These are phyloP conservation scores for Peltaster fructicola DNA, from an alignment of 2,329 filamentous ascomycete genomes.

Conservation along the genomic window DNA sequence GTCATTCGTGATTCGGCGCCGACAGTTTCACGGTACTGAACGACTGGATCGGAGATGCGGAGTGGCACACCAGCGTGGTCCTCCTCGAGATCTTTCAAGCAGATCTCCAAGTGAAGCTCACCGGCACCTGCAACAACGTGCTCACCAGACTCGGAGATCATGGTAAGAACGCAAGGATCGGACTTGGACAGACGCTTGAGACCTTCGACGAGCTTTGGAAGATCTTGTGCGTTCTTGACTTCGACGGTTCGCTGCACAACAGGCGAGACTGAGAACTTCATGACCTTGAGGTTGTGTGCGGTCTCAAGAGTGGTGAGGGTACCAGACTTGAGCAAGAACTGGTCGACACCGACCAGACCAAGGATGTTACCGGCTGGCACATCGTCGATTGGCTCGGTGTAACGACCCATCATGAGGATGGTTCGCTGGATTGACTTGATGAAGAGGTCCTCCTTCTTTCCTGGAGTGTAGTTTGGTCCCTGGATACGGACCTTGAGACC, in stretches of 20 bases:
- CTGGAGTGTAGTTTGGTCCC: slow-evolving; percentile 94
- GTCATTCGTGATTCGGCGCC: slow-evolving; percentile 71
- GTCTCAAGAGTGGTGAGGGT: slow-evolving; percentile 94
- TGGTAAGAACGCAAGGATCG: slow-evolving; percentile 90
- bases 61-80: slow-evolving; percentile 98
- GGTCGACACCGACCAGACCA: slow-evolving; percentile 96
- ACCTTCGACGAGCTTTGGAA: slow-evolving; percentile 99
- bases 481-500: slow-evolving; percentile 99
- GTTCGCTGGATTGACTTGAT: slow-evolving; percentile 99
- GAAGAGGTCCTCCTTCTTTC: slow-evolving; percentile 98
- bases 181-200: slow-evolving; percentile 99
- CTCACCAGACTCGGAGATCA: slow-evolving; percentile 83
- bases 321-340: slow-evolving; percentile 99
- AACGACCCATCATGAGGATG: slow-evolving; percentile 99
- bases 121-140: slow-evolving; percentile 97
- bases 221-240: slow-evolving; percentile 99
- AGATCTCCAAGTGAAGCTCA: slow-evolving; percentile 99
- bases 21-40: slow-evolving; percentile 97
- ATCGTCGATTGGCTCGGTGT: slow-evolving; percentile 96
- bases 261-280: slow-evolving; percentile 99
- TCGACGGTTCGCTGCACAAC: slow-evolving; percentile 97
- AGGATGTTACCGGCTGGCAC: slow-evolving; percentile 99
- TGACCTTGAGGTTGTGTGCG: slow-evolving; percentile 99
- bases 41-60: slow-evolving; percentile 93
- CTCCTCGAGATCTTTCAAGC: slow-evolving; percentile 98